Conservation (phyloP, 257 asterid genomes). For the Cordia subcordata region DNA sequence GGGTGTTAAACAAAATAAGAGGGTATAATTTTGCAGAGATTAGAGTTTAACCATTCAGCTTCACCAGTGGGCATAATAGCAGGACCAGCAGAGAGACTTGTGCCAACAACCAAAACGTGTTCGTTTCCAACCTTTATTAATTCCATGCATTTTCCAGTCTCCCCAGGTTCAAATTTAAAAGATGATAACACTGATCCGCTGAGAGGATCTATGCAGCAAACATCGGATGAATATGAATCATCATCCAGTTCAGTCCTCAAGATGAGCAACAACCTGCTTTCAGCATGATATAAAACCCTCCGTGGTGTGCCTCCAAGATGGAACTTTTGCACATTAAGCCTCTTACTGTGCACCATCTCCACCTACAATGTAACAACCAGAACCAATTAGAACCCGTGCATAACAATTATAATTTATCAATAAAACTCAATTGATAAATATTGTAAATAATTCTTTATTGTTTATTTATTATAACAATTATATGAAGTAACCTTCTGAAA, state of each 20-base stretch:
- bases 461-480: no score
- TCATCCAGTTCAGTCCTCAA: constrained; percentile 79
- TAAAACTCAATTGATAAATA: no score
- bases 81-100: constrained; percentile 84
- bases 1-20: not conserved
- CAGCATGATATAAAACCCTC: constrained; percentile 79
- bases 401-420: no score
- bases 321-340: constrained; percentile 97
- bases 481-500: no score
- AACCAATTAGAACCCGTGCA: not conserved
- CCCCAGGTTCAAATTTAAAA: constrained; percentile 84
- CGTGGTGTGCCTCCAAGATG: constrained; percentile 95
- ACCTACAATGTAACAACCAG: constrained; percentile 45
- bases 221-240: constrained; percentile 74
- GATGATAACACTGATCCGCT: constrained; percentile 74
- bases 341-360: constrained; percentile 96
- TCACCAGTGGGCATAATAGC: constrained; percentile 97
- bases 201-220: constrained; percentile 92
- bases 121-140: constrained; percentile 71
- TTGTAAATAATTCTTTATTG: no score
- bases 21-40: constrained; percentile 1
- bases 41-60: constrained; percentile 72
- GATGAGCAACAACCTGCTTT: constrained; percentile 74
- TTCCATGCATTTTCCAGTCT: constrained; percentile 96
- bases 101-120: constrained; percentile 85